Evolutionary conservation across 208 protist species (phyloP), one percentile per base, ranked within the genome.

Genomic region (Tetramitus jugosus): DNA sequence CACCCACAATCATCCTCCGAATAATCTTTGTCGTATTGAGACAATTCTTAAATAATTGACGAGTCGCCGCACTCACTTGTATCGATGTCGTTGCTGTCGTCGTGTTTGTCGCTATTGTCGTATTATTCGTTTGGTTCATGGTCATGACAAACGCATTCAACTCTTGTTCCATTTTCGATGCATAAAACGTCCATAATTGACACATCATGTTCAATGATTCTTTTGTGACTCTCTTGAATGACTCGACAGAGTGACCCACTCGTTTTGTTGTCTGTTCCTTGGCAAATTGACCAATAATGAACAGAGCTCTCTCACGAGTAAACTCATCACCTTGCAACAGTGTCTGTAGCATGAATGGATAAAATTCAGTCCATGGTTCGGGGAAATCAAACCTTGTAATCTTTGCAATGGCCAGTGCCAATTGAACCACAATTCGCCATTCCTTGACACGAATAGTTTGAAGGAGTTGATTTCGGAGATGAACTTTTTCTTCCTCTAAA

Each of bases 301-400:
- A 26, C 35, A 71, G 35, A 49, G n/a, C 13, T 49, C 20, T 42
- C 31, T 14, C 33, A 8, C 65, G 3, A 49, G 23, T n/a, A 23
- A 35, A 8, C 49, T 71, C 65, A 49, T 29, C 33, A 14, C 39
- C 33, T 31, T 42, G 14, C 20, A 4, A 14, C 3, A 71, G 43
- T 33, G 4, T 49, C 29, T 43, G 4, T 7, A 62, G 10, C 4
- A 62, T 29, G 4, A 35, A 35, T 62, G 56, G 56, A 20, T 49
- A 49, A 35, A 71, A 71, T 35, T 71, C 40, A 23, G 3, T 31
- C 35, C 39, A 71, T 52, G n/a, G 2, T 35, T 29, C 17, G 43
- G 65, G 65, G 49, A 37, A 71, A 49, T 71, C 65, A 71, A 71
- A 40, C 49, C 39, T 71, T 13, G 39, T 6, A 71, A 71, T 71